Evolutionary conservation across 2,329 filamentous ascomycete genomes (phyloP).

Genomic region (Penicillium italicum): DNA sequence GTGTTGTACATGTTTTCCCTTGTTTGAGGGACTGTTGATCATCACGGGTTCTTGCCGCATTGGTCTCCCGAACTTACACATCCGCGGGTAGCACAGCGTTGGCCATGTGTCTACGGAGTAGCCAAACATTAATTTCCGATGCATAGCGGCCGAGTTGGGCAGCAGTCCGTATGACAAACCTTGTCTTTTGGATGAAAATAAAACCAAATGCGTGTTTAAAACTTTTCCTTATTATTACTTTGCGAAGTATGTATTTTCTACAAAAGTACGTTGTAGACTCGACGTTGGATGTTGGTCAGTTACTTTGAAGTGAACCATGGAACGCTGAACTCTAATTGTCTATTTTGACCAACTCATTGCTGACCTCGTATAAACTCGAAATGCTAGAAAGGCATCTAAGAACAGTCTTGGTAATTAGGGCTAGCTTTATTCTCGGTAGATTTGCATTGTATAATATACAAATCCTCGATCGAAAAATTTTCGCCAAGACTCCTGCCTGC

Average conservation of each 20-base stretch:
- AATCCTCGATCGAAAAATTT: neutral
- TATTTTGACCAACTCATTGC: conserved; percentile 1
- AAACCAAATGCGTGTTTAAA: neutral
- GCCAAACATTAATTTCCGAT: conserved; percentile 10
- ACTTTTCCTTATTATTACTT: neutral
- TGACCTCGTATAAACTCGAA: neutral
- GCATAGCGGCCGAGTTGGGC: conserved; percentile 5
- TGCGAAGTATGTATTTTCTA: neutral
- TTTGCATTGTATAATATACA: neutral
- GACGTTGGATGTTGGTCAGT: conserved; percentile 5
- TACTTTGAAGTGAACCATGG: conserved; percentile 9
- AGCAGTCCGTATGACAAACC: neutral
- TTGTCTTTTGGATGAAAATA: neutral
- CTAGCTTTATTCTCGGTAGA: neutral
- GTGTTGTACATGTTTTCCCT: neutral
- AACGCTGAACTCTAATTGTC: conserved; percentile 10
- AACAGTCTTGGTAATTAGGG: neutral
- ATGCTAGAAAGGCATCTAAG: neutral
- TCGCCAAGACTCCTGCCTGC: neutral
- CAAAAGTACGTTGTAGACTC: neutral
- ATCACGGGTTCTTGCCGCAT: conserved; percentile 5
- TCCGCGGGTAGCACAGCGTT: conserved; percentile 4
- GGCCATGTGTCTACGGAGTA: conserved; percentile 8
- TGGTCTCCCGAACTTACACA: conserved; percentile 6
- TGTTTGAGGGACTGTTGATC: neutral